Evolutionary conservation across 805 yeast genomes (phyloP).

Genomic region (Myxozyma melibiosi): DNA sequence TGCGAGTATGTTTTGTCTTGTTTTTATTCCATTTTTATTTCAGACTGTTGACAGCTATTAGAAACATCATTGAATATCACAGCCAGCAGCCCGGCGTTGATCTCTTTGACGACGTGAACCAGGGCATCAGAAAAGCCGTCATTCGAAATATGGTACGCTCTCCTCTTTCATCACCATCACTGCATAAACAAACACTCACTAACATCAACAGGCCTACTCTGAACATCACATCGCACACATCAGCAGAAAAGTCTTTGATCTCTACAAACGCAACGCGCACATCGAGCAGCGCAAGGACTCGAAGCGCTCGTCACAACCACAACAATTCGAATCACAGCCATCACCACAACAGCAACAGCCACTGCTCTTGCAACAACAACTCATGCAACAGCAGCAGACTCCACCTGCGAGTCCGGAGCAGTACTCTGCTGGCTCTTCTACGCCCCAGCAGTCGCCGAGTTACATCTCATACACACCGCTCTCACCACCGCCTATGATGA

Average conservation of each 20-base stretch:
- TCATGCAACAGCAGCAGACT: not conserved
- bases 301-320: no score
- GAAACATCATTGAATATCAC: slow-evolving; percentile 8
- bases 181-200: not conserved
- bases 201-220: slow-evolving; percentile 4
- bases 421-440: not conserved
- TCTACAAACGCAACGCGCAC: not conserved
- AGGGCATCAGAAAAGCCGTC: slow-evolving; percentile 4
- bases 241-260: slow-evolving; percentile 7
- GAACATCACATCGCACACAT: slow-evolving; percentile 12
- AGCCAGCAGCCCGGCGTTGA: slow-evolving; percentile 12
- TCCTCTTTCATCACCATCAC: not conserved
- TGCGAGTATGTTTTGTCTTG: slow-evolving; percentile 5
- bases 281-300: not conserved
- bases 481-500: not conserved
- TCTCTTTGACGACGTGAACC: slow-evolving; percentile 10
- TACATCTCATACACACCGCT: not conserved
- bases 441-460: not conserved
- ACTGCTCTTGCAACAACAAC: not conserved
- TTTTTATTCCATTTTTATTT: not conserved
- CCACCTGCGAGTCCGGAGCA: slow-evolving; percentile 1
- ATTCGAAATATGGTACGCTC: slow-evolving; percentile 7
- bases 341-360: not conserved
- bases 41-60: not conserved
- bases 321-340: not conserved